Conservation (phyloP, 2,329 filamentous ascomycete species). For the Graphium sp. region DNA sequence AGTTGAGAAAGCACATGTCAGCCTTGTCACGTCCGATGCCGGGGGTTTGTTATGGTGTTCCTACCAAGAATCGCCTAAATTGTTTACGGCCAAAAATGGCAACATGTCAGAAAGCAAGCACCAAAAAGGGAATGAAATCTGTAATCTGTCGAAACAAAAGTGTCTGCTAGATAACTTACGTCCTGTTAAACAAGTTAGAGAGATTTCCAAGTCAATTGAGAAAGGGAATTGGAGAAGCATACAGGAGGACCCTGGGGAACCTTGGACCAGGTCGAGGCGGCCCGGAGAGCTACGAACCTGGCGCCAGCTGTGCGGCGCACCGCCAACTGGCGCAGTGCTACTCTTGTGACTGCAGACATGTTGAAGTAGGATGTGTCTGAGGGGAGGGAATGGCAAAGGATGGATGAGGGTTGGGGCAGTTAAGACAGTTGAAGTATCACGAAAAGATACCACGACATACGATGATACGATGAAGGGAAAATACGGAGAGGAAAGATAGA, state of each 20-base stretch:
- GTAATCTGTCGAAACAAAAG: slow-evolving; percentile 5
- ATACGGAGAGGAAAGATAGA: too few relatives aligned
- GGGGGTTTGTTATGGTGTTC: slow-evolving; percentile 10
- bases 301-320: too few relatives aligned
- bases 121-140: slow-evolving; percentile 1
- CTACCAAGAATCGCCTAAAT: slow-evolving; percentile 60
- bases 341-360: neutral
- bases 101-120: slow-evolving; percentile 1
- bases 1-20: slow-evolving; percentile 8
- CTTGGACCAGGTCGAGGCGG: slow-evolving; percentile 72
- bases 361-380: neutral
- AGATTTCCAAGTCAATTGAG: neutral
- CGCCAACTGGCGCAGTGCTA: too few relatives aligned
- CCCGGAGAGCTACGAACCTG: slow-evolving; percentile 25
- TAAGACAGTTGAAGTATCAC: too few relatives aligned
- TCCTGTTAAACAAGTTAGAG: neutral
- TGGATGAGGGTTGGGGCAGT: too few relatives aligned
- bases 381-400: too few relatives aligned
- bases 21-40: slow-evolving; percentile 5
- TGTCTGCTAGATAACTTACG: slow-evolving; percentile 2
- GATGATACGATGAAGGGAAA: too few relatives aligned
- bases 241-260: slow-evolving; percentile 90
- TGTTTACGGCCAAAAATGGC: neutral
- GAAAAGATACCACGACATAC: too few relatives aligned
- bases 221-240: slow-evolving; percentile 21